phyloP scores from a whole-genome alignment of 768 basidiomycete species.

The Sistotremastrum niveocremeum region DNA sequence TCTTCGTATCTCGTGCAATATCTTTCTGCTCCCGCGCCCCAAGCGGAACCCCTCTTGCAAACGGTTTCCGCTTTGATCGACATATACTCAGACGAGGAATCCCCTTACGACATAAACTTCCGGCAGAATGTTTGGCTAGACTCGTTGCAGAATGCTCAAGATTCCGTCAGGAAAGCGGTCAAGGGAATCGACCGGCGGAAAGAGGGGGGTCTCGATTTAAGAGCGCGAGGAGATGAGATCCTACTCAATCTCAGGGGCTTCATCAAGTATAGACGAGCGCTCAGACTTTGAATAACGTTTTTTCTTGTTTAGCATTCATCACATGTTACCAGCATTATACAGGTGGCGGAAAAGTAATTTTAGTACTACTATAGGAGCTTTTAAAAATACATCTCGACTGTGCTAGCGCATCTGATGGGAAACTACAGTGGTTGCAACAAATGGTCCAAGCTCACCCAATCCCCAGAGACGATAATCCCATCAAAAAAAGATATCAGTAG shows the following conservation, averaged over 20 bases:
- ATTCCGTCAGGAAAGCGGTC: conserved; percentile 47
- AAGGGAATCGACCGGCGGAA: conserved; percentile 54
- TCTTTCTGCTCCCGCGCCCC: conserved; percentile 29
- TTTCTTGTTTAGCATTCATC: too few species aligned
- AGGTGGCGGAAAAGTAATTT: too few species aligned
- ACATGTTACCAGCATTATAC: too few species aligned
- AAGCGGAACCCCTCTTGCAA: conserved; percentile 62
- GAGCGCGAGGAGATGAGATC: conserved; percentile 59
- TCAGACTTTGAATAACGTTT: conserved; percentile 24
- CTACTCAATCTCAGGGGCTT: conserved; percentile 66
- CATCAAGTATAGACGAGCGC: conserved; percentile 51
- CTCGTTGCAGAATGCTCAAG: conserved; percentile 42
- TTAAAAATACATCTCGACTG: too few species aligned
- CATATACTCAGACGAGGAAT: conserved; percentile 80
- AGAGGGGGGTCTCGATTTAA: conserved; percentile 51
- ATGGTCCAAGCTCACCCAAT: too few species aligned
- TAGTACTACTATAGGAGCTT: too few species aligned
- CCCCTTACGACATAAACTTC: conserved; percentile 75
- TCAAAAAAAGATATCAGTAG: too few species aligned
- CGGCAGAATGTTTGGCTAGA: conserved; percentile 44
- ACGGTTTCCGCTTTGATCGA: conserved; percentile 76
- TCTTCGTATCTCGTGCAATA: conserved; percentile 53
- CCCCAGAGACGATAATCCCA: too few species aligned
- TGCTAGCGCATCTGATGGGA: too few species aligned
- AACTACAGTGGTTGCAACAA: too few species aligned